phyloP scores from a whole-genome alignment of 176 grass and related monocot genomes.

The Aegilops tauschii region DNA sequence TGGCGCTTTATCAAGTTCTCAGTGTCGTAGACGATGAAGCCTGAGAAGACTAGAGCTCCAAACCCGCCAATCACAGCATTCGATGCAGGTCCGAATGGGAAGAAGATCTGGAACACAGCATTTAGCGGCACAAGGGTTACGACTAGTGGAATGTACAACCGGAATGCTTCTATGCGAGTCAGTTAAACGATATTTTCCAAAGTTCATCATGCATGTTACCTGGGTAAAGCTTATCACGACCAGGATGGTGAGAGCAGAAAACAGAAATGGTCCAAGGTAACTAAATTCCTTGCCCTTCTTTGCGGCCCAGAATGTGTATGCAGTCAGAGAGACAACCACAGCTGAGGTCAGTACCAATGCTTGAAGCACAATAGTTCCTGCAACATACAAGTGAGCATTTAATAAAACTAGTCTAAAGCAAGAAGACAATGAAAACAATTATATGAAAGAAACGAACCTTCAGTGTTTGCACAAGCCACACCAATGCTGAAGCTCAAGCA shows the following conservation, averaged over 20 bases:
- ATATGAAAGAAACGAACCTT: slow-evolving; percentile 54
- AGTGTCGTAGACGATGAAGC: slow-evolving; percentile 88
- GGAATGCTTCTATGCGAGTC: background rate
- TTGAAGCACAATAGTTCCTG: slow-evolving; percentile 96
- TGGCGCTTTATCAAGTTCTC: slow-evolving; percentile 91
- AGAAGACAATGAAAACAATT: background rate
- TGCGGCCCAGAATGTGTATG: slow-evolving; percentile 92
- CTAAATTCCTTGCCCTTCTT: slow-evolving; percentile 98
- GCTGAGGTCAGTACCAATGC: slow-evolving; percentile 84
- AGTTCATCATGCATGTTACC: slow-evolving; percentile 41
- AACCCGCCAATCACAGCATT: slow-evolving; percentile 68
- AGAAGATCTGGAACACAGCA: slow-evolving; percentile 67
- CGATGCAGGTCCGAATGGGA: slow-evolving; percentile 76
- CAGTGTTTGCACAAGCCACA: slow-evolving; percentile 93
- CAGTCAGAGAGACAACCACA: slow-evolving; percentile 89
- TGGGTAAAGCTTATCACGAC: slow-evolving; percentile 83
- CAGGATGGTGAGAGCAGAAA: slow-evolving; percentile 74
- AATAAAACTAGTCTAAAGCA: background rate
- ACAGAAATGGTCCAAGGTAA: slow-evolving; percentile 75
- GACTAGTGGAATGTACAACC: background rate
- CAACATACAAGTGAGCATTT: slow-evolving; percentile 21
- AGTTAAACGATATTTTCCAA: background rate
- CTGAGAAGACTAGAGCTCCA: slow-evolving; percentile 89
- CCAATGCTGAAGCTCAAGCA: slow-evolving; percentile 96
- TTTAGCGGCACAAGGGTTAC: background rate